Conservation (phyloP, 805 yeast genomes). For the Candida vartiovaarae region DNA sequence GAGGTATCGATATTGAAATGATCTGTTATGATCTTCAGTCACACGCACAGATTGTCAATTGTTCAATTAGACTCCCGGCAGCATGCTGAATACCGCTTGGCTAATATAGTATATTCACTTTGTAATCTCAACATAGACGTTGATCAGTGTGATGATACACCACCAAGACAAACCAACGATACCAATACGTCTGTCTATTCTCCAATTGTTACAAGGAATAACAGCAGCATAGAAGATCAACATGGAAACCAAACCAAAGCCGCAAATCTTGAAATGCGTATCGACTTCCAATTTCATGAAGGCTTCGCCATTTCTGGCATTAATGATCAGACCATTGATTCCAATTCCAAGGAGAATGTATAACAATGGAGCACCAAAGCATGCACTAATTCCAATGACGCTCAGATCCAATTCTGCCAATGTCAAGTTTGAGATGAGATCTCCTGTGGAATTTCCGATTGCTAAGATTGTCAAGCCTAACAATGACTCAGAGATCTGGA, state of each 20-base stretch:
- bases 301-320: constrained; percentile 7
- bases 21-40: too few relatives aligned
- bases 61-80: too few relatives aligned
- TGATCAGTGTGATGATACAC: constrained; percentile 17
- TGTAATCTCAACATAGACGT: constrained; percentile 17
- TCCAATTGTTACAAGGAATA: constrained; percentile 20
- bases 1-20: too few relatives aligned
- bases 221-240: constrained; percentile 16
- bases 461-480: constrained; percentile 88
- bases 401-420: constrained; percentile 79
- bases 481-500: constrained; percentile 64
- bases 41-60: too few relatives aligned
- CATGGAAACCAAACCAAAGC: constrained; percentile 17
- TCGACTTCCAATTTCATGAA: constrained; percentile 14
- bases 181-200: constrained; percentile 21
- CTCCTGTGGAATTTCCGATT: constrained; percentile 89
- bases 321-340: constrained; percentile 51
- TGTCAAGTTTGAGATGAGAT: constrained; percentile 74
- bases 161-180: constrained; percentile 21
- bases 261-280: constrained; percentile 18
- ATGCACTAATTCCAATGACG: constrained; percentile 89
- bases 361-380: constrained; percentile 88
- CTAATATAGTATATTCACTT: neutral
- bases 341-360: constrained; percentile 79
- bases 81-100: too few relatives aligned